Evolutionary conservation across 2,329 filamentous ascomycete genomes (phyloP).

Genomic region (Paraphaeosphaeria minitans): DNA sequence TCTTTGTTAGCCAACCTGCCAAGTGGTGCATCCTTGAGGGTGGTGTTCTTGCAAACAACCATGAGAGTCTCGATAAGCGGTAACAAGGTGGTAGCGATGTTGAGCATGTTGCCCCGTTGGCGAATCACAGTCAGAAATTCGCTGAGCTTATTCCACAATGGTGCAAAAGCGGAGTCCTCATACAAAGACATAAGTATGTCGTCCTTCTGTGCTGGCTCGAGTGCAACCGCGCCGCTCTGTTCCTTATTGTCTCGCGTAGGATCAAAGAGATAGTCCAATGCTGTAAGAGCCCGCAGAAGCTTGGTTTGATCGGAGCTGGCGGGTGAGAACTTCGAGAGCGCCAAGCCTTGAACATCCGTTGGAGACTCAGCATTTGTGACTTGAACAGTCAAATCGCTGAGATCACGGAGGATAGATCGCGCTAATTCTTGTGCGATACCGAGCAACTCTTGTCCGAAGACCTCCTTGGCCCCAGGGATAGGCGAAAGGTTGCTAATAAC

Average conservation of each 20-base stretch:
- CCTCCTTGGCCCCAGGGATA: conserved; percentile 84
- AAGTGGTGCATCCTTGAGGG: conserved; percentile 69
- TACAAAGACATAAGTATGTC: conserved; percentile 88
- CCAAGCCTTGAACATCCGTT: conserved; percentile 93
- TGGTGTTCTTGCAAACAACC: conserved; percentile 99
- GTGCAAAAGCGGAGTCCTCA: conserved; percentile 86
- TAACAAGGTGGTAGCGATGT: conserved; percentile 92
- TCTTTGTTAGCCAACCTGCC: conserved; percentile 61
- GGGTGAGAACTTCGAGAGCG: conserved; percentile 92
- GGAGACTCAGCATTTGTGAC: conserved; percentile 86
- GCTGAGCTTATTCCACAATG: conserved; percentile 91
- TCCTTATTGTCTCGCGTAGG: conserved; percentile 67
- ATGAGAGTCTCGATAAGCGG: conserved; percentile 95
- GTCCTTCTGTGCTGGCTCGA: conserved; percentile 71
- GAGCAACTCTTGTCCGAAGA: conserved; percentile 93
- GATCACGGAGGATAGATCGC: conserved; percentile 80
- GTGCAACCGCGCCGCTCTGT: conserved; percentile 53
- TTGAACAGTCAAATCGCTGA: conserved; percentile 82
- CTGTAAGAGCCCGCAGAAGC: conserved; percentile 86
- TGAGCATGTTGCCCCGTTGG: conserved; percentile 92
- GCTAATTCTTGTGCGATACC: conserved; percentile 84
- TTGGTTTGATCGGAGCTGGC: conserved; percentile 97
- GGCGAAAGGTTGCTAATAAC: conserved; percentile 98
- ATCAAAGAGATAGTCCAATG: conserved; percentile 94
- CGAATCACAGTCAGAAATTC: conserved; percentile 86